Evolutionary conservation across 2,329 filamentous ascomycete species (phyloP), one percentile per base, ranked within the genome.

Genomic region (Aspergillus fijiensis): DNA sequence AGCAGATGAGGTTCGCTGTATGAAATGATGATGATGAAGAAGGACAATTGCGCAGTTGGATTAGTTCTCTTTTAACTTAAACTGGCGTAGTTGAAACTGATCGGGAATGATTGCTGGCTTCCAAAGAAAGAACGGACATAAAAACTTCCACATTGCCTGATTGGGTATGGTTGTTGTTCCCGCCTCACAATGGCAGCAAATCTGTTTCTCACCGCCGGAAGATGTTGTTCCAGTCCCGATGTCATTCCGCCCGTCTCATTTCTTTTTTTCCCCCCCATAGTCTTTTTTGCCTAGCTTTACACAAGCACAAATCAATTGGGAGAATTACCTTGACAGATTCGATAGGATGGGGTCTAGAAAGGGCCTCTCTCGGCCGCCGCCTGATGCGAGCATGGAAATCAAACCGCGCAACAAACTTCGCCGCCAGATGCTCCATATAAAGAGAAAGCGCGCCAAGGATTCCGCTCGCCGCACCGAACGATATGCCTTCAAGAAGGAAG

Each of bases 401-500:
- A 85, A 84, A 65, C 81, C 87, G 1, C 84, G 82, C 62, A 96
- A 96, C 79, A 97, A 96, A 76, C 78, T 91, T 23, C 88, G 88
- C 72, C 85, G 95, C 63, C 85, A 95, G 74, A 83, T 89, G 68
- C 84, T 94, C 61, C 89, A 92, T 72, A 82, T 96, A 61, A 87
- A 90, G 67, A 85, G 89, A 72, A 98, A 97, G 79, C 89, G 89
- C 72, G 81, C 84, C 49, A 86, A 86, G 65, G 90, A 92, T 72
- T 88, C 87, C 72, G 81, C 87, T 51, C 90, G 89, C 69, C 87
- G 91, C 70, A 90, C 92, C 69, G 84, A 88, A 70, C 87, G 93
- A 63, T 89, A 92, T 73, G 85, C 85, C 52, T 84, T 91, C 61
- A 92, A 91, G 78, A 91, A 89, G 77, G 90, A 93, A 71, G 95